Evolutionary conservation across 768 basidiomycete species (phyloP), one percentile per base, ranked within the genome.

Genomic region (Lactarius trivialis): DNA sequence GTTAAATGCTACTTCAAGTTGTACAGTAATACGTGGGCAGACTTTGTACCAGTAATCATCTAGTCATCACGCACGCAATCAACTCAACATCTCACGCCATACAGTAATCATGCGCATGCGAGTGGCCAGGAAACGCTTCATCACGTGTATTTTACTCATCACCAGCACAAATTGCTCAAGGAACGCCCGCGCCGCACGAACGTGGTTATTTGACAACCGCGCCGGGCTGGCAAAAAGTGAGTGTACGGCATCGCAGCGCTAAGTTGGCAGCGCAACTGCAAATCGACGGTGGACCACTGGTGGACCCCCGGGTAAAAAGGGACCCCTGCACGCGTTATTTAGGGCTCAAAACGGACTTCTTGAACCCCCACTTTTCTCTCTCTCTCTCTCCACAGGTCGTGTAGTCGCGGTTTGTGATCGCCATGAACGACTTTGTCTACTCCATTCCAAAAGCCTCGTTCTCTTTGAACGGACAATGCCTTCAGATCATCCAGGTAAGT

Each of bases 401-500:
- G 5, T 24, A 24, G 39, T 41, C 19, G 19, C 39, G 2, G 4
- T 32, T n/a, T 45, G 30, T 37, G 11, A 28, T 50, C 26, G 11
- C 24, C 49, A 58, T 58, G 57, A 58, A 58, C 57, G 57, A 58
- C 48, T 51, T 51, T 30, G 57, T 58, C 57, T 30, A 58, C 49
- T 50, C 57, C 3, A 58, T 58, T 11, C 57, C 57, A 8, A 50
- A 58, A 28, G 57, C 57, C 4, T 36, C 57, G 8, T 58, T 51
- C 57, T 45, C 33, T 4, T 33, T 58, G 49, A 58, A 58, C 28
- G 57, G 49, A 34, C 57, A 58, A 30, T 50, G 24, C 21, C 32
- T 58, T 32, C 57, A 58, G 17, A 58, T 58, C 21, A 58, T 58
- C 34, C 57, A 58, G 48, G 57, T 58, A 50, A 26, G 30, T 48